Percentiles rank a stretch among this genome's conserved stretches.
These are phyloP conservation scores for Spongispora temasekensis DNA, from an alignment of 1,284 basidiomycete species.

Conservation along the genomic window DNA sequence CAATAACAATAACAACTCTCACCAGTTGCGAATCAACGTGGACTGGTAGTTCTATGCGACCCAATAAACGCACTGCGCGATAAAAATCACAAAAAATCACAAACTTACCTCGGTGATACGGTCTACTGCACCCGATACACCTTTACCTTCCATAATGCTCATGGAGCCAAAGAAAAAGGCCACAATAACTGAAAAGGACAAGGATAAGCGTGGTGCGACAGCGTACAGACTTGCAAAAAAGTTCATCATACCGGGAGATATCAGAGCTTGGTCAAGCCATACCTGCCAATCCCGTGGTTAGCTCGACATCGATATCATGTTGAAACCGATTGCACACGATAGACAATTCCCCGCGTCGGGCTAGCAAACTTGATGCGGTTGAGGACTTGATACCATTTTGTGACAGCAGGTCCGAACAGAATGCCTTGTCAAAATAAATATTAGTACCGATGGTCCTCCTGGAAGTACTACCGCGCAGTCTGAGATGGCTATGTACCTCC, in stretches of 20 bases:
- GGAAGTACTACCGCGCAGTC: background rate
- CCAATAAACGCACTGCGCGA: too few species aligned
- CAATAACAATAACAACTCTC: too few species aligned
- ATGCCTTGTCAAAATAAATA: conserved; percentile 46
- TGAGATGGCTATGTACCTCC: conserved; percentile 55
- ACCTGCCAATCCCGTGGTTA: conserved; percentile 48
- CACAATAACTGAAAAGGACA: conserved; percentile 50
- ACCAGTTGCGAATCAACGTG: conserved; percentile 76
- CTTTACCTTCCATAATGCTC: conserved; percentile 73
- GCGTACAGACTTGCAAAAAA: background rate
- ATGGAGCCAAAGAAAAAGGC: conserved; percentile 75
- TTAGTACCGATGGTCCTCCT: conserved; percentile 10
- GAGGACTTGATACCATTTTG: conserved; percentile 70
- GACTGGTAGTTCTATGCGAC: conserved; percentile 70
- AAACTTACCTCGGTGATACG: conserved; percentile 55
- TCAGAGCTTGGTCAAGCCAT: conserved; percentile 71
- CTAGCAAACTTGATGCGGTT: conserved; percentile 62
- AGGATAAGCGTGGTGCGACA: background rate
- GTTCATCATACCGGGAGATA: conserved; percentile 56
- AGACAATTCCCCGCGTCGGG: conserved; percentile 57
- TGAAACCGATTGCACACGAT: conserved; percentile 47
- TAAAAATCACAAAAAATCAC: too few species aligned
- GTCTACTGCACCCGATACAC: conserved; percentile 51
- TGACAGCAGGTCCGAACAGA: conserved; percentile 71
- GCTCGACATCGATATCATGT: background rate